These are phyloP conservation scores for Pleurotus cornucopiae DNA, from an alignment of 768 basidiomycete species.

Conservation along the genomic window DNA sequence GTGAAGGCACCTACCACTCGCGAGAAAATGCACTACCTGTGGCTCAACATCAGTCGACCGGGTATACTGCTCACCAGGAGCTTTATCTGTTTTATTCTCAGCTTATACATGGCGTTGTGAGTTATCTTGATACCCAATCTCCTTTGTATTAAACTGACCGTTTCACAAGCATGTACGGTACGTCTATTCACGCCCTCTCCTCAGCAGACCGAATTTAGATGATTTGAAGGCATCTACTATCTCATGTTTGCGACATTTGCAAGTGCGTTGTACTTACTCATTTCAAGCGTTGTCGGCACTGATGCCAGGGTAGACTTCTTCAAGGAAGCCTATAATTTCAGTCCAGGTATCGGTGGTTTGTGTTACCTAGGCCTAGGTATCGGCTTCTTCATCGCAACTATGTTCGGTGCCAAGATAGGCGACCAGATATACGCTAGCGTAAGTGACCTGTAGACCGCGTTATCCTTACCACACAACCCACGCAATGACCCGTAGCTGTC, in stretches of 20 bases:
- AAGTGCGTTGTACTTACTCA: conserved; percentile 25
- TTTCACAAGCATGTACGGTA: conserved; percentile 47
- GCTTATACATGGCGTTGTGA: conserved; percentile 69
- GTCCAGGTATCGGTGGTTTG: conserved; percentile 47
- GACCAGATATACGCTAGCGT: conserved; percentile 47
- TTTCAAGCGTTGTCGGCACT: not conserved
- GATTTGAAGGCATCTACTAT: conserved; percentile 55
- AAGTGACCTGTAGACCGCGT: conserved; percentile 10
- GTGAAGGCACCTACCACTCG: conserved; percentile 24
- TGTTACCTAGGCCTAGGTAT: conserved; percentile 51
- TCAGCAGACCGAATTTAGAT: not conserved
- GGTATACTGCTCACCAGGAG: conserved; percentile 53
- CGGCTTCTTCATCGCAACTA: conserved; percentile 47
- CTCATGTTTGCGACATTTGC: conserved; percentile 71
- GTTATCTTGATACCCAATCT: conserved; percentile 20
- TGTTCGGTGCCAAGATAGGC: conserved; percentile 45
- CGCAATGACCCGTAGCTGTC: conserved; percentile 33
- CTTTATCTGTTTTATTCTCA: conserved; percentile 68
- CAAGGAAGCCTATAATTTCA: conserved; percentile 45
- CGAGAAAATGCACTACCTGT: conserved; percentile 40
- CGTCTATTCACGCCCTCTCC: conserved; percentile 10
- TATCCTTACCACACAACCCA: not conserved
- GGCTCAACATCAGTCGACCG: conserved; percentile 59
- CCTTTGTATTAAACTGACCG: not conserved
- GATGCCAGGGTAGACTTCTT: conserved; percentile 36